Evolutionary conservation across 495 filamentous ascomycete species (phyloP).

Genomic region (Neurospora sp.): DNA sequence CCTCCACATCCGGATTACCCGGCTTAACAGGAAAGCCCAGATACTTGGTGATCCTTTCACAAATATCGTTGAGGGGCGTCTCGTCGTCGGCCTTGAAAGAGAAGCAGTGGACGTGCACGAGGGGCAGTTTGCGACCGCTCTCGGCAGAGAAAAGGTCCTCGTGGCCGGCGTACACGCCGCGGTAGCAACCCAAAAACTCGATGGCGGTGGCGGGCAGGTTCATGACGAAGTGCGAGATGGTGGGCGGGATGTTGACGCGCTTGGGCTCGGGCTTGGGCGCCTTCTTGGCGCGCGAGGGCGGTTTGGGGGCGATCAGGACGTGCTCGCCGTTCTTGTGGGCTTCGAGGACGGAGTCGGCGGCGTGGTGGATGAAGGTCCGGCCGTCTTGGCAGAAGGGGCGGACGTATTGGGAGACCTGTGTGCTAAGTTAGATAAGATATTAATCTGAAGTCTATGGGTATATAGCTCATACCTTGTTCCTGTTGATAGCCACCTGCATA

Average conservation of each 20-base stretch:
- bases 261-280: conserved; percentile 27
- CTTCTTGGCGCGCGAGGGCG: conserved; percentile 23
- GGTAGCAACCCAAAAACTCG: conserved; percentile 75
- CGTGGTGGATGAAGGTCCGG: conserved; percentile 61
- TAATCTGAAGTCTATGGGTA: background rate
- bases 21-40: conserved; percentile 51
- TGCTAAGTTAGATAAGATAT: background rate
- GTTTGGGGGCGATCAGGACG: conserved; percentile 31
- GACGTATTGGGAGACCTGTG: conserved; percentile 61
- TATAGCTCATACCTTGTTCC: conserved; percentile 57
- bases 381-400: conserved; percentile 73
- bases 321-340: conserved; percentile 38
- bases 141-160: conserved; percentile 53
- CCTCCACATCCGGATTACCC: conserved; percentile 43
- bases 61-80: conserved; percentile 47
- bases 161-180: conserved; percentile 63
- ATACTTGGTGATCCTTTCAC: conserved; percentile 51
- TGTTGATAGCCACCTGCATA: conserved; percentile 55
- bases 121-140: conserved; percentile 48
- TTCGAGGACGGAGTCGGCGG: conserved; percentile 51
- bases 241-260: conserved; percentile 47
- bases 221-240: conserved; percentile 89
- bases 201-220: conserved; percentile 88
- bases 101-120: conserved; percentile 91
- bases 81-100: conserved; percentile 64